These are phyloP conservation scores for Colletotrichum sp. DNA, from an alignment of 2,329 filamentous ascomycete species.

Conservation along the genomic window DNA sequence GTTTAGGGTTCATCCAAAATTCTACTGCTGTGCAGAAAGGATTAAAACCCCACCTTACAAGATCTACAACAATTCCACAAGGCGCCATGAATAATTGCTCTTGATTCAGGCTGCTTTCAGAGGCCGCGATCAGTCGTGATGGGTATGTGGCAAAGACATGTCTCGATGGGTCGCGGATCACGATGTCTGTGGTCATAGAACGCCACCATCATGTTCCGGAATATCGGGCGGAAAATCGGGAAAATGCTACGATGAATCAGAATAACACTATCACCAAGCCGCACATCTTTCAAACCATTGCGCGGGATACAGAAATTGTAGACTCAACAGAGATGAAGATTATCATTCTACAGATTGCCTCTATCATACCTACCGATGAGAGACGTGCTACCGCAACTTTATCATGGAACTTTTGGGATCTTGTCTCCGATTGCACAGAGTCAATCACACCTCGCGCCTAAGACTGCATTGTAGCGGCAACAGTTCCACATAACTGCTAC, in stretches of 20 bases:
- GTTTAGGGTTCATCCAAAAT: constrained; percentile 14
- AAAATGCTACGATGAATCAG: neutral
- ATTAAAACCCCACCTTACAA: neutral
- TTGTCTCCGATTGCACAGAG: neutral
- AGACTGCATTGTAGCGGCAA: neutral
- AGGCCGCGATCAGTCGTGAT: neutral
- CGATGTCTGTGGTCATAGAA: neutral
- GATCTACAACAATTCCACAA: neutral
- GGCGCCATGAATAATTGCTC: fast-evolving
- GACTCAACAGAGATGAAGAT: too few species aligned
- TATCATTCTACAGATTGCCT: neutral
- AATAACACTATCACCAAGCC: fast-evolving
- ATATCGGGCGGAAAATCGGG: neutral
- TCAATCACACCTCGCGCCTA: fast-evolving
- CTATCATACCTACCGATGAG: too few species aligned
- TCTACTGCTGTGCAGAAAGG: fast-evolving
- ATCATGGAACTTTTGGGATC: neutral
- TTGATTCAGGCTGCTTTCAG: neutral
- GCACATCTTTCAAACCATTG: too few species aligned
- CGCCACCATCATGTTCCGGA: neutral
- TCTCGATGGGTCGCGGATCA: neutral
- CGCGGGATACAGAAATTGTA: too few species aligned
- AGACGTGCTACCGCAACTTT: neutral
- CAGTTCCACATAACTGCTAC: neutral
- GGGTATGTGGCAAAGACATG: neutral